phyloP scores from a whole-genome alignment of 2,329 filamentous ascomycete species.

The Colletotrichum sidae region DNA sequence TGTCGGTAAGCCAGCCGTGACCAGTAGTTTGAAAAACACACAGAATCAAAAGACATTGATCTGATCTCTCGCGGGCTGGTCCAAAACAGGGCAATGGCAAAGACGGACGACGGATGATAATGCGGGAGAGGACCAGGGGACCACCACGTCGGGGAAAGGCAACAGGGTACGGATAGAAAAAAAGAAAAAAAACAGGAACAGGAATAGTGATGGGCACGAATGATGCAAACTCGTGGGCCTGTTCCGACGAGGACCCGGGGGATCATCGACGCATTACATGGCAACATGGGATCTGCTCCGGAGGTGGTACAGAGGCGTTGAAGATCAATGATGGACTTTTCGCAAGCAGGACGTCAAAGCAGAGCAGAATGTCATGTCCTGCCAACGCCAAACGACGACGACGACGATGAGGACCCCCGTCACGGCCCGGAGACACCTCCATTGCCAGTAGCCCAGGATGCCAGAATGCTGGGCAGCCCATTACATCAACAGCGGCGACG shows the following conservation, averaged over 20 bases:
- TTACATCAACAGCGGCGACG: slow-evolving; percentile 16
- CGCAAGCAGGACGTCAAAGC: not conserved
- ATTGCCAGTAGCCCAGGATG: no score
- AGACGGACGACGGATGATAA: slow-evolving; percentile 12
- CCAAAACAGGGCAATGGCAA: slow-evolving; percentile 17
- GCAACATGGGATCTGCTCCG: slow-evolving; percentile 5
- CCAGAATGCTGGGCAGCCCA: not conserved
- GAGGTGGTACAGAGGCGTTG: slow-evolving; percentile 19
- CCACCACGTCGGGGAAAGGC: not conserved
- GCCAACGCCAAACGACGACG: not conserved
- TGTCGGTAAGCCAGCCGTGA: not conserved
- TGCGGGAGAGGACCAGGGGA: slow-evolving; percentile 3
- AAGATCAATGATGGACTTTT: slow-evolving; percentile 18
- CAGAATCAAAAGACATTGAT: not conserved
- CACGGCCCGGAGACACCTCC: no score
- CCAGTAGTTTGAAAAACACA: no score
- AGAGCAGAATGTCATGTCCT: no score
- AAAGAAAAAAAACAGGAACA: not conserved
- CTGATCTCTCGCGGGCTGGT: slow-evolving; percentile 10
- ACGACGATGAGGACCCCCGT: no score
- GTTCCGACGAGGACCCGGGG: no score
- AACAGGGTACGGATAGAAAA: not conserved
- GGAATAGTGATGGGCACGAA: no score
- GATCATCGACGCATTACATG: no score
- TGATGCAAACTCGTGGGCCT: no score